phyloP scores from a whole-genome alignment of 495 filamentous ascomycete species.

The Stereocaulon alpinum region DNA sequence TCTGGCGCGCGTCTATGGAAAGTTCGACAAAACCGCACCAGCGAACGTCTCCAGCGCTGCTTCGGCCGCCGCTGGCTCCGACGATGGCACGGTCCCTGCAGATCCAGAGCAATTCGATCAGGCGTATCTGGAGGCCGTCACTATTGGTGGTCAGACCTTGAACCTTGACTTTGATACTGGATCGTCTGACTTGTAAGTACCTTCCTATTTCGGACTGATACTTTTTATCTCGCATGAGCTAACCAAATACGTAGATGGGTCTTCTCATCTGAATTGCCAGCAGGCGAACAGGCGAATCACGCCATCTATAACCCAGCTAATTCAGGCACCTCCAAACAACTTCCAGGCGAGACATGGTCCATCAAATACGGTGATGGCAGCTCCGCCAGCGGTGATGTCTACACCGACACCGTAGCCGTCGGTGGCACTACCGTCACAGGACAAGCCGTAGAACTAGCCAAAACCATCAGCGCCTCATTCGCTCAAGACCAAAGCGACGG shows the following conservation, averaged over 20 bases:
- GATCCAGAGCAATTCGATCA: conserved; percentile 47
- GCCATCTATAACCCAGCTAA: conserved; percentile 45
- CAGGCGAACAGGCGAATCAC: conserved; percentile 45
- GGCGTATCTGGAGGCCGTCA: conserved; percentile 58
- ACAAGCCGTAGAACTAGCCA: conserved; percentile 66
- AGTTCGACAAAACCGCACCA: conserved; percentile 35
- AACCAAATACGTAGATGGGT: conserved; percentile 32
- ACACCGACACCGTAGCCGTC: conserved; percentile 62
- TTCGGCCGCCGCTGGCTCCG: conserved; percentile 33
- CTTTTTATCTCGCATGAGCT: conserved; percentile 8
- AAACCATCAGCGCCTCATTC: conserved; percentile 52
- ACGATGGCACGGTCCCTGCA: conserved; percentile 39
- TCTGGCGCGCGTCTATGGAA: conserved; percentile 34
- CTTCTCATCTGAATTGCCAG: conserved; percentile 40
- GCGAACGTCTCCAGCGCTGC: conserved; percentile 28
- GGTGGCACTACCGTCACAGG: conserved; percentile 56
- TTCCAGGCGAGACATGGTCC: conserved; percentile 45
- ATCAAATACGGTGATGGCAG: conserved; percentile 70
- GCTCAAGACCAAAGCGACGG: conserved; percentile 54
- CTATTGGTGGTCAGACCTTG: conserved; percentile 50
- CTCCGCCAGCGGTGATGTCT: conserved; percentile 54
- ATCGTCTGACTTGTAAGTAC: conserved; percentile 58
- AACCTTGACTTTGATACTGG: conserved; percentile 68
- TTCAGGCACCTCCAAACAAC: conserved; percentile 34
- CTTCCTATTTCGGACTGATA: background rate